Base-by-base conservation (phyloP, 2,329 filamentous ascomycete species). In the Xylariaceae sp. region DNA sequence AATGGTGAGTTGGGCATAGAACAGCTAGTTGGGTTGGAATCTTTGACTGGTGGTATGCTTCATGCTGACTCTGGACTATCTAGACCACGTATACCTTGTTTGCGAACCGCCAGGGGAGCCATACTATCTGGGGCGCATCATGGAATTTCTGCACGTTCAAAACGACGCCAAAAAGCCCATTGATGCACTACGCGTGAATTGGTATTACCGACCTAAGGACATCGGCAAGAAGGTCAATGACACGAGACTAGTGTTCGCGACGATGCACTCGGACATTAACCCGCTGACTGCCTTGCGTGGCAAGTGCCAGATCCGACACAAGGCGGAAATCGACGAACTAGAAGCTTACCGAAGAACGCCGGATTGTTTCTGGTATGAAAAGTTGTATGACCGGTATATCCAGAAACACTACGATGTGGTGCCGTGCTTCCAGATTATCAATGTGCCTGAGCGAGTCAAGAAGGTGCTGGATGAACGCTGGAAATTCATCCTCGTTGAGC, bases 351-450 rank as follows among this genome's bases (percentile, higher is more conserved):
- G 90, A 61, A 91, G 87, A 63, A 79, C 74, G 19, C 85, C 85
- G 55, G 88, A 98, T 66, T 83, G 78, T 53, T 98, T 98, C 64
- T 98, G 90, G 87, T 98, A 88, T 63, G 91, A 95, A 59, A 95
- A 96, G 62, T 80, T 97, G 55, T 97, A 95, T 65, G 93, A 98
- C 68, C 87, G 93, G 44, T 98, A 97, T 69, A 97, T 98, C 50
- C 89, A 95, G 62, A 90, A 95, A 49, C 90, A 91, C 66, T 97
- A 97, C 74, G 93, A 98, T 57, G 87, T 96, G 41, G 91, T 98
- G 47, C 91, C 93, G 2, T 95, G 90, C 12, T 80, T 78, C 46
- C 82, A 87, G 58, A 93, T 98, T 57, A 91, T 97, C 70, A 98
- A 98, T 61, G 93, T 98, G 36, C 93, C 93, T 4, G 85, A 85